phyloP scores from a whole-genome alignment of 495 filamentous ascomycete species.

The Neurospora sp. region DNA sequence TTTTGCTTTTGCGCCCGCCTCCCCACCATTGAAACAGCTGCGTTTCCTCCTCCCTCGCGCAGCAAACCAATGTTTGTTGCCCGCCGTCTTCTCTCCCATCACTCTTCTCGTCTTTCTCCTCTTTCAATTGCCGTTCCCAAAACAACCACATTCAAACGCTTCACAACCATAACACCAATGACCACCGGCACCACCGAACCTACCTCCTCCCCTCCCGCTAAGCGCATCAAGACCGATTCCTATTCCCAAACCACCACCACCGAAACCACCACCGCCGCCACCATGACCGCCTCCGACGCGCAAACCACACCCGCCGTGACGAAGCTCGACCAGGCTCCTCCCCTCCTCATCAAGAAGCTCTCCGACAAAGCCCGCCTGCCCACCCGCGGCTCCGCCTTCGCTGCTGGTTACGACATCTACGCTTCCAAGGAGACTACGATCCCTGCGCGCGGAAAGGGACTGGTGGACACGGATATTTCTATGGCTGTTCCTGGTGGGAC shows the following conservation, averaged over 20 bases:
- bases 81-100: background rate
- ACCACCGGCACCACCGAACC: conserved; percentile 40
- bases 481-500: conserved; percentile 82
- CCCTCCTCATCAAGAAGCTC: conserved; percentile 80
- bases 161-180: conserved; percentile 25
- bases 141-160: background rate
- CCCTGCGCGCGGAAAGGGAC: conserved; percentile 67
- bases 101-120: background rate
- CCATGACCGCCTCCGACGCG: conserved; percentile 14
- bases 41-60: background rate
- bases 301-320: conserved; percentile 26
- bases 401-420: conserved; percentile 88
- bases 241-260: conserved; percentile 4
- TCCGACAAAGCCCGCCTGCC: conserved; percentile 60
- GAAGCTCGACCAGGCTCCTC: conserved; percentile 29
- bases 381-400: conserved; percentile 78
- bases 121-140: background rate
- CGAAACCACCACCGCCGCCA: conserved; percentile 5
- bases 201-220: conserved; percentile 36
- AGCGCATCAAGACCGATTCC: conserved; percentile 32
- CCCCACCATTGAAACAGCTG: background rate
- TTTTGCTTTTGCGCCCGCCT: background rate
- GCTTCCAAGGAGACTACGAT: conserved; percentile 62
- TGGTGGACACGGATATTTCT: conserved; percentile 82
- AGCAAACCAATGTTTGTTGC: background rate